These are phyloP conservation scores for Vigna mungo DNA, from an alignment of 306 rosid genomes.

Conservation along the genomic window DNA sequence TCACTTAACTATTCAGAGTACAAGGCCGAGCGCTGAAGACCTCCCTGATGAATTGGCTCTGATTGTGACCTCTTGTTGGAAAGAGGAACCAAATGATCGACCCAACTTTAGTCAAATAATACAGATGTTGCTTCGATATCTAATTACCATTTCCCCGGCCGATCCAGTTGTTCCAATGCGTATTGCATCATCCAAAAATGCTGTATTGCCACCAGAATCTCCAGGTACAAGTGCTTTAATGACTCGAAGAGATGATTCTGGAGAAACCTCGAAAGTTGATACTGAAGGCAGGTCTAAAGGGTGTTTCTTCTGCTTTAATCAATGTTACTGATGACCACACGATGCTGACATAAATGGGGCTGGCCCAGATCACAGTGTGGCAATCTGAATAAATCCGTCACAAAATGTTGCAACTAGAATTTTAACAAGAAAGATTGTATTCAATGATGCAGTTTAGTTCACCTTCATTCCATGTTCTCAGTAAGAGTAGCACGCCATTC, in stretches of 20 bases:
- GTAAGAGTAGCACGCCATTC: slow-evolving; percentile 24
- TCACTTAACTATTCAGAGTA: slow-evolving; percentile 60
- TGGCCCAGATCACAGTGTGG: slow-evolving; percentile 10
- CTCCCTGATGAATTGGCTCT: slow-evolving; percentile 74
- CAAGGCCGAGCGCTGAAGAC: slow-evolving; percentile 79
- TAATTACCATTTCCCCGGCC: slow-evolving; percentile 58
- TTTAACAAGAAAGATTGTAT: not conserved
- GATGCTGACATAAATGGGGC: slow-evolving; percentile 7
- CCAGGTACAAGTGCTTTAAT: slow-evolving; percentile 90
- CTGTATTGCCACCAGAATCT: slow-evolving; percentile 81
- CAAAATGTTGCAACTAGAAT: slow-evolving; percentile 28
- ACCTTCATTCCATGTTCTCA: slow-evolving; percentile 35
- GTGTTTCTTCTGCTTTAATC: slow-evolving; percentile 61
- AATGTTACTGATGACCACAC: slow-evolving; percentile 56
- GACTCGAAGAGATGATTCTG: slow-evolving; percentile 58
- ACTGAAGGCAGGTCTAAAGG: slow-evolving; percentile 66
- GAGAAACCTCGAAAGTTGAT: slow-evolving; percentile 44
- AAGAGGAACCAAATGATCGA: slow-evolving; percentile 76
- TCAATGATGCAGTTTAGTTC: slow-evolving; percentile 17
- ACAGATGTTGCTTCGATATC: slow-evolving; percentile 76
- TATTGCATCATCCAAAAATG: slow-evolving; percentile 60
- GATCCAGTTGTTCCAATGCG: slow-evolving; percentile 54
- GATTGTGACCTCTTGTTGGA: slow-evolving; percentile 88
- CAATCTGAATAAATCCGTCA: slow-evolving; percentile 25
- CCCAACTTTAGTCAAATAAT: slow-evolving; percentile 80